phyloP scores from a whole-genome alignment of 1,139 yeast genomes.

The Geotrichum bryndzae region DNA sequence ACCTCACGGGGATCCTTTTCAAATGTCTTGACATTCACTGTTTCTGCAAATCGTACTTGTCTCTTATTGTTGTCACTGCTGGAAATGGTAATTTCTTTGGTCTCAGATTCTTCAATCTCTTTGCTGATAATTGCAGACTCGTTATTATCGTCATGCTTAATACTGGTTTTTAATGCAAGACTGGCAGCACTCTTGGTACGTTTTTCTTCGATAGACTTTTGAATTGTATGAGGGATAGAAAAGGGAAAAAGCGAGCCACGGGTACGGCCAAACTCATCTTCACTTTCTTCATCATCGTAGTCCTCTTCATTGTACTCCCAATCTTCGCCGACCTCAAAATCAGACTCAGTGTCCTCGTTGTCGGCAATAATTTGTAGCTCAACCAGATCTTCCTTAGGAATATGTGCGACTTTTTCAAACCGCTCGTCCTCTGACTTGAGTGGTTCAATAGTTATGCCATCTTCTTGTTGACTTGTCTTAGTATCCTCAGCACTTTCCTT shows the following conservation, averaged over 20 bases:
- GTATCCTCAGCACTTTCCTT: background rate
- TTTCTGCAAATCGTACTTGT: slow-evolving; percentile 31
- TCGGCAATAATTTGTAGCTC: slow-evolving; percentile 50
- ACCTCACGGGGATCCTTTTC: slow-evolving; percentile 20
- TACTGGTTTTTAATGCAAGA: background rate
- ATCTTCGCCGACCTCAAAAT: slow-evolving; percentile 35
- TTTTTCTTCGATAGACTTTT: slow-evolving; percentile 14
- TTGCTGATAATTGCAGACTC: background rate
- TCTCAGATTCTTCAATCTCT: background rate
- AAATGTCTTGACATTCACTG: slow-evolving; percentile 35
- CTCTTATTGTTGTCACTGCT: slow-evolving; percentile 17
- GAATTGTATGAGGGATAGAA: slow-evolving; percentile 5
- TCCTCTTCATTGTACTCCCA: slow-evolving; percentile 30
- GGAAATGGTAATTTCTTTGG: background rate
- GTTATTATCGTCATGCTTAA: background rate
- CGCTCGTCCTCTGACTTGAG: background rate
- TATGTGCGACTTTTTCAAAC: background rate
- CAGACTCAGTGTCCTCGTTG: slow-evolving; percentile 43
- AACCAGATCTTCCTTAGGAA: slow-evolving; percentile 39
- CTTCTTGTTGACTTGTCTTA: background rate
- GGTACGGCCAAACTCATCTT: slow-evolving; percentile 38
- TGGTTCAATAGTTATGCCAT: background rate
- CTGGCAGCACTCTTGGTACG: background rate
- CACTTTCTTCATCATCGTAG: slow-evolving; percentile 35
- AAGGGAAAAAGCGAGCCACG: slow-evolving; percentile 36